Percentiles rank a stretch among this genome's conserved stretches.
Conservation (phyloP, 441 rosid genomes). For the Populus hybrid region DNA sequence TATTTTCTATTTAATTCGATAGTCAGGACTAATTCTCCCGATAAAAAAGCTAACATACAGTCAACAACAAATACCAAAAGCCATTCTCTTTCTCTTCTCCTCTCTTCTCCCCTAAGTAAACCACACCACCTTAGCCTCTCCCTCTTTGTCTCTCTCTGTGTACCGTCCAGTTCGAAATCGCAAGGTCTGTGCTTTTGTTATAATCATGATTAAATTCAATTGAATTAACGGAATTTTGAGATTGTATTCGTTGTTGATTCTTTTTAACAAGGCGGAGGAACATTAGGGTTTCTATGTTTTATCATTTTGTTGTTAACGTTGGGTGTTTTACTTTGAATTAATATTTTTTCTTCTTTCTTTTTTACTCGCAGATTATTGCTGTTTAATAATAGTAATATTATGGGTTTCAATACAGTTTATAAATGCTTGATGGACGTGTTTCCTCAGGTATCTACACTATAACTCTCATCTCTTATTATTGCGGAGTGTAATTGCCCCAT, state of each 20-base stretch:
- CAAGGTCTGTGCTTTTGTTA: background rate
- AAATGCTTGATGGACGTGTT: conserved; percentile 57
- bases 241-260: background rate
- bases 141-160: too few species aligned
- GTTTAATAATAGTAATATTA: conserved; percentile 14
- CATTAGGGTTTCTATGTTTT: background rate
- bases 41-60: background rate
- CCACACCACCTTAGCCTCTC: background rate
- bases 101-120: background rate
- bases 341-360: background rate
- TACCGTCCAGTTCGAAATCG: background rate
- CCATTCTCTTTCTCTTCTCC: background rate
- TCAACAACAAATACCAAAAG: background rate
- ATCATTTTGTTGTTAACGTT: background rate
- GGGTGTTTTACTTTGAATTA: background rate
- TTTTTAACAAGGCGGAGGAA: background rate
- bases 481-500: background rate
- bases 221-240: background rate
- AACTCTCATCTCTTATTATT: background rate
- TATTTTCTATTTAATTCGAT: background rate
- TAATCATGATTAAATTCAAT: too few species aligned
- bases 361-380: conserved; percentile 36
- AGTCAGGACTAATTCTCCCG: background rate
- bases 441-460: conserved; percentile 55
- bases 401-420: conserved; percentile 68